These are phyloP conservation scores for Ophiostoma fasciatum DNA, from an alignment of 2,329 filamentous ascomycete species.

Conservation along the genomic window DNA sequence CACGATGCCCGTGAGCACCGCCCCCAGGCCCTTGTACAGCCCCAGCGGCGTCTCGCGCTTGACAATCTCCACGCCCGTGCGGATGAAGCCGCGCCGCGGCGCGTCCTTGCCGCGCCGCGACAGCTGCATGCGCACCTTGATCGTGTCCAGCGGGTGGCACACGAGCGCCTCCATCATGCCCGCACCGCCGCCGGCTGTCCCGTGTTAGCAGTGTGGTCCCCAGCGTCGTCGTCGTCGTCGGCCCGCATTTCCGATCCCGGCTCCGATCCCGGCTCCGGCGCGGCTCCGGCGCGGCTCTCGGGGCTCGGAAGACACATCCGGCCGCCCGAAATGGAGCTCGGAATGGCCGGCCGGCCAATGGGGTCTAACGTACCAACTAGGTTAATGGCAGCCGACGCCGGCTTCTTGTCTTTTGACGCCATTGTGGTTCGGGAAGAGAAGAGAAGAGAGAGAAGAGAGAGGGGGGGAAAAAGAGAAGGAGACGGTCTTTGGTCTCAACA, in stretches of 20 bases:
- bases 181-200: conserved; percentile 76
- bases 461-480: neutral
- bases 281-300: no score
- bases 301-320: no score
- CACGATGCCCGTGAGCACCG: conserved; percentile 88
- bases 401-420: conserved; percentile 47
- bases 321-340: no score
- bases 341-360: no score
- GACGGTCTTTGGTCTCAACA: no score
- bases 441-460: neutral
- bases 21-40: conserved; percentile 95
- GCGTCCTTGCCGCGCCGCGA: conserved; percentile 74
- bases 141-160: conserved; percentile 92
- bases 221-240: no score
- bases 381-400: conserved; percentile 71
- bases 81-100: conserved; percentile 75
- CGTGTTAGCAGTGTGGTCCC: conserved; percentile 3
- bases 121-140: conserved; percentile 99
- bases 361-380: conserved; percentile 75
- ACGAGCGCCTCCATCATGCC: conserved; percentile 98
- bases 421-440: conserved; percentile 12
- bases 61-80: conserved; percentile 75
- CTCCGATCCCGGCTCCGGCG: no score
- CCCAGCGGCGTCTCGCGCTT: conserved; percentile 80
- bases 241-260: no score